Base-by-base conservation (phyloP, 1,139 yeast species). In the Wickerhamiella pararugosa region DNA sequence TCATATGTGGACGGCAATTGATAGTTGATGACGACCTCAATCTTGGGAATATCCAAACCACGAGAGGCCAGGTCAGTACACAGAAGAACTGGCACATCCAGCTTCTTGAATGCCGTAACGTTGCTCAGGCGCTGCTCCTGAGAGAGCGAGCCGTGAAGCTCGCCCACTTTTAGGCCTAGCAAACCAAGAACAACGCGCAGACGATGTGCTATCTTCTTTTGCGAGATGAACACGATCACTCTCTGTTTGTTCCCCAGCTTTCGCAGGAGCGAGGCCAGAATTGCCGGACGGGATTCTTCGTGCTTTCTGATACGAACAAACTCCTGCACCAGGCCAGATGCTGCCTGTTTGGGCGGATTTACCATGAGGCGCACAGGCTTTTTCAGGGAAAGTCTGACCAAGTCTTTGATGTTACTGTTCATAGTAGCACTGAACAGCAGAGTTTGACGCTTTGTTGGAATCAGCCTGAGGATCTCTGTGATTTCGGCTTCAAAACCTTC, bases 41-140 rank as follows among this genome's bases (percentile, higher is more conserved):
- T 86, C 64, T 87, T 87, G 48, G 97, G 97, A 58, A 90, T 90
- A 80, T 90, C 99, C 59, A 90, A 73, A 71, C 99, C 99, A 74
- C 99, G 83, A 28, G 98, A 90, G 0, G 98, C 98, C 60, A 90
- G 73, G 70, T 92, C 99, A 1, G 99, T 92, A 76, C 97, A 90
- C 35, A 90, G 70, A 49, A 90, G 69, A 9, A 90, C 78, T 2
- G 97, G 94, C 28, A 84, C 94, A 9, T 75, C 74, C 53, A 84
- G 67, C 51, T 74, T 76, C 54, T 82, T 83, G 66, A 90, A 90
- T 48, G 76, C 80, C 10, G 77, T 79, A 33, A 92, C 84, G 54
- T 83, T 79, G 49, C 71, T 73, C 52, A 87, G 67, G 68, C 99
- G 87, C 62, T 90, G 98, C 50, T 92, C 98, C 63, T 92, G 99